Evolutionary conservation across 2,329 filamentous ascomycete species (phyloP).

Genomic region (Paramyrothecium sp.): DNA sequence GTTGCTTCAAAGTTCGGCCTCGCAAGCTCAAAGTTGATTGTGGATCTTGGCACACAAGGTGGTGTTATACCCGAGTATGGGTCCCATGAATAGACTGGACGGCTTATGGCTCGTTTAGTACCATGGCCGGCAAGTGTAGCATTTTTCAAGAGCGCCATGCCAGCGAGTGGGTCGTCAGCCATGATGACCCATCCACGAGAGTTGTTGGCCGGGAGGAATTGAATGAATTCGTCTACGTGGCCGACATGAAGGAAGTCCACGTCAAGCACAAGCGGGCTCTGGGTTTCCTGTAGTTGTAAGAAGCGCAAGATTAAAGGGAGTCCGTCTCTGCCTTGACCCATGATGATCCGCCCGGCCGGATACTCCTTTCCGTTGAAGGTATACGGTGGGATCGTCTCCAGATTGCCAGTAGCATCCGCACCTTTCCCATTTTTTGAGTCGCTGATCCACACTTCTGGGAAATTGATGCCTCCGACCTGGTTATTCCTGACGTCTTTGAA

Average conservation of each 20-base stretch:
- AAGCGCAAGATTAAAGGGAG: slow-evolving; percentile 21
- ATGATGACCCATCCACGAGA: slow-evolving; percentile 21
- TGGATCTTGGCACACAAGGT: slow-evolving; percentile 10
- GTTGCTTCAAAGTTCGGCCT: slow-evolving; percentile 4
- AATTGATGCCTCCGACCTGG: neutral
- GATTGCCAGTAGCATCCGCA: slow-evolving; percentile 25
- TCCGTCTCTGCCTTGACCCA: slow-evolving; percentile 9
- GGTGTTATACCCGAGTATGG: neutral
- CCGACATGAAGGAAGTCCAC: slow-evolving; percentile 21
- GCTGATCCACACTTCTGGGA: neutral
- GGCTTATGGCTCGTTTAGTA: slow-evolving; percentile 10
- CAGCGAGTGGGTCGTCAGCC: slow-evolving; percentile 18
- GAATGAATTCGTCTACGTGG: slow-evolving; percentile 27
- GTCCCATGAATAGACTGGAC: too few relatives aligned
- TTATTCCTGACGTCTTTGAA: neutral
- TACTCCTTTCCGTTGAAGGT: slow-evolving; percentile 13
- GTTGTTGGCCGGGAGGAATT: slow-evolving; percentile 22
- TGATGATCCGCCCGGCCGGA: slow-evolving; percentile 16
- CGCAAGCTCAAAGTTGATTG: slow-evolving; percentile 15
- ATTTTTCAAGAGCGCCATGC: slow-evolving; percentile 15
- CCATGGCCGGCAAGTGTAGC: slow-evolving; percentile 13
- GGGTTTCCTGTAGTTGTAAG: slow-evolving; percentile 30
- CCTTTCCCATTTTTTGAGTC: slow-evolving; percentile 4
- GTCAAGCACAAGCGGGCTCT: slow-evolving; percentile 31
- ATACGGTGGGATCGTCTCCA: slow-evolving; percentile 36